These are phyloP conservation scores for Nannochloropsis salina DNA, from an alignment of 108 stramenopile genomes.

Conservation along the genomic window DNA sequence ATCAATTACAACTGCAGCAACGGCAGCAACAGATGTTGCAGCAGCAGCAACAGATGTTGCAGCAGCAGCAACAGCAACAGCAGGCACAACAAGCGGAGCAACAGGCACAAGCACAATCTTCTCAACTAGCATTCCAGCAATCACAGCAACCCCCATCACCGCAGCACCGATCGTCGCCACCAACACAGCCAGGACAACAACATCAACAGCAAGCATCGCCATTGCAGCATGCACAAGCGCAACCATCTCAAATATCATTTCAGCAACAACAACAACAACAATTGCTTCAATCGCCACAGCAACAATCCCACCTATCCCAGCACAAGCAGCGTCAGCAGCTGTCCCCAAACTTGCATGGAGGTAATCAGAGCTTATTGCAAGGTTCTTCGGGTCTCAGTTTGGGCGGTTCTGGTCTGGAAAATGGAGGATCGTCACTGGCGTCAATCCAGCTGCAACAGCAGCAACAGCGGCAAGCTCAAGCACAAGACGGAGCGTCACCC, in stretches of 20 bases:
- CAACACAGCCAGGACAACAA: background rate
- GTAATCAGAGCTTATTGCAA: no score
- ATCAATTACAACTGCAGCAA: slow-evolving; percentile 6
- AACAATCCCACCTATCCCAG: slow-evolving; percentile 22
- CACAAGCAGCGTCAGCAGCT: slow-evolving; percentile 29
- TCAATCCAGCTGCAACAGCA: background rate
- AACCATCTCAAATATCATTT: background rate
- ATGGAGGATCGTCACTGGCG: background rate
- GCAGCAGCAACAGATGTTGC: background rate
- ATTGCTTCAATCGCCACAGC: slow-evolving; percentile 19
- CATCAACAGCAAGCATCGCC: background rate
- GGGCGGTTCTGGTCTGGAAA: no score
- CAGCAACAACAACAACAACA: slow-evolving; percentile 5
- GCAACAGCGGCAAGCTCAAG: background rate
- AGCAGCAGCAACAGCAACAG: background rate
- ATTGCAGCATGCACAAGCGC: slow-evolving; percentile 13
- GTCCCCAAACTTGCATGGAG: background rate
- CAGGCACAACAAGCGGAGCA: background rate
- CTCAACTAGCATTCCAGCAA: no score
- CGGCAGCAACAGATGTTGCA: background rate
- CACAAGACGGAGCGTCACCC: background rate
- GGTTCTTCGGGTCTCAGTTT: no score
- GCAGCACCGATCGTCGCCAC: background rate
- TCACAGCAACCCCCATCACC: background rate
- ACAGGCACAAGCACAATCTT: no score